Conservation (phyloP, 2,329 filamentous ascomycete genomes). For the Aspergillus glaucus region DNA sequence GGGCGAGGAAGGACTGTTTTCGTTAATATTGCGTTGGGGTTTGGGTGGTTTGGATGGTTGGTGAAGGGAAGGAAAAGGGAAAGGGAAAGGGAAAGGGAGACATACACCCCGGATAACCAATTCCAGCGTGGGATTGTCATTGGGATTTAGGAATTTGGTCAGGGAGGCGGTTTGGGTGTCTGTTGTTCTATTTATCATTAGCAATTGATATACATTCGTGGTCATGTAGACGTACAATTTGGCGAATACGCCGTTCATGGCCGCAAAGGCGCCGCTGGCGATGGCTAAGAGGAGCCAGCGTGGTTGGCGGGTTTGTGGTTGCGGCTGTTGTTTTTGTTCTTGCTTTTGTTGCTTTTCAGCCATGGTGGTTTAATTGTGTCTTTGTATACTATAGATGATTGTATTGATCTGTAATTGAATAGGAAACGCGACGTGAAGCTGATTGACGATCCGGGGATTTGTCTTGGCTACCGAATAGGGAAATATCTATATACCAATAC, state of each 20-base stretch:
- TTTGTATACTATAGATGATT: not conserved
- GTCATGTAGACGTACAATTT: constrained; percentile 46
- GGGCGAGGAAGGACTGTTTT: constrained; percentile 50
- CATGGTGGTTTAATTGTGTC: not conserved
- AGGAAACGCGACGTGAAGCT: not conserved
- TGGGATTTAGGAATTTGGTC: constrained; percentile 41
- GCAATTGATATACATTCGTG: not conserved
- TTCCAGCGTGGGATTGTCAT: constrained; percentile 40
- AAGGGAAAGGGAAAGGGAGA: constrained; percentile 5
- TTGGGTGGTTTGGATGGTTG: not conserved
- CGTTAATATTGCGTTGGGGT: constrained; percentile 13
- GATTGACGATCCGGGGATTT: not conserved
- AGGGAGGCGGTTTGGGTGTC: constrained; percentile 52
- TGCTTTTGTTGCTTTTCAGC: not conserved
- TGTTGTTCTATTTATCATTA: constrained; percentile 45
- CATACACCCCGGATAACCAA: constrained; percentile 48
- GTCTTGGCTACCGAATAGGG: constrained; percentile 8
- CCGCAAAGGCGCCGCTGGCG: constrained; percentile 56
- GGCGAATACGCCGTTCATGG: constrained; percentile 61
- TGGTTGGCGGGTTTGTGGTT: constrained; percentile 9
- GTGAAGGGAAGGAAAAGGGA: not conserved
- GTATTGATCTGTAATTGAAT: not conserved
- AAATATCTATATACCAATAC: not conserved
- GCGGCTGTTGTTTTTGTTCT: not conserved
- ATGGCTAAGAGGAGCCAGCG: constrained; percentile 52